These are phyloP conservation scores for Coprinopsis marcescibilis DNA, from an alignment of 768 basidiomycete genomes.

Conservation along the genomic window DNA sequence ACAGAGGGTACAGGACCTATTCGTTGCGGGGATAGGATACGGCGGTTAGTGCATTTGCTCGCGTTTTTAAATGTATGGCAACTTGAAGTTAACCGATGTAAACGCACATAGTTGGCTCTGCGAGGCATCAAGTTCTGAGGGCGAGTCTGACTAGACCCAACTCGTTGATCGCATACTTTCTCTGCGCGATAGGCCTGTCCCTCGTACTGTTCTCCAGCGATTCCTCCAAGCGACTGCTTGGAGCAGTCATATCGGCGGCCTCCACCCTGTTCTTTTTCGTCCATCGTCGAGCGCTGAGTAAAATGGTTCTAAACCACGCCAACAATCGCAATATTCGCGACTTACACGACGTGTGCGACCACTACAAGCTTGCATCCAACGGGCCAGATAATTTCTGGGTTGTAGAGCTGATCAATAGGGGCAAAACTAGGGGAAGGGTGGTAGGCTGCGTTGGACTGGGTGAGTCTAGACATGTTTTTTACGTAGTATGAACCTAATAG, in stretches of 20 bases:
- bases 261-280: background rate
- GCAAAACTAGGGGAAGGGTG: background rate
- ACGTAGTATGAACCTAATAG: background rate
- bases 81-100: too few species aligned
- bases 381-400: constrained; percentile 3
- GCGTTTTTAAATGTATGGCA: too few species aligned
- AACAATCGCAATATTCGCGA: background rate
- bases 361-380: background rate
- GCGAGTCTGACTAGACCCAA: too few species aligned
- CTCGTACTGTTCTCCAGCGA: background rate
- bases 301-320: background rate
- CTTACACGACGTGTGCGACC: background rate
- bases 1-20: too few species aligned
- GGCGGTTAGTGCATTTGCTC: too few species aligned
- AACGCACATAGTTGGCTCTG: too few species aligned
- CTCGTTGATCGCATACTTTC: too few species aligned
- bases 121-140: too few species aligned
- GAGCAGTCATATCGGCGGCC: background rate
- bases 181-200: too few species aligned
- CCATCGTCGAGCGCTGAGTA: background rate
- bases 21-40: too few species aligned
- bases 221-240: background rate
- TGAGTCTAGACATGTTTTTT: background rate
- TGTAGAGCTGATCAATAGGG: background rate
- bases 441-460: constrained; percentile 4